These are phyloP conservation scores for Erythrophleum ivorense DNA, from an alignment of 331 rosid species.

Conservation along the genomic window DNA sequence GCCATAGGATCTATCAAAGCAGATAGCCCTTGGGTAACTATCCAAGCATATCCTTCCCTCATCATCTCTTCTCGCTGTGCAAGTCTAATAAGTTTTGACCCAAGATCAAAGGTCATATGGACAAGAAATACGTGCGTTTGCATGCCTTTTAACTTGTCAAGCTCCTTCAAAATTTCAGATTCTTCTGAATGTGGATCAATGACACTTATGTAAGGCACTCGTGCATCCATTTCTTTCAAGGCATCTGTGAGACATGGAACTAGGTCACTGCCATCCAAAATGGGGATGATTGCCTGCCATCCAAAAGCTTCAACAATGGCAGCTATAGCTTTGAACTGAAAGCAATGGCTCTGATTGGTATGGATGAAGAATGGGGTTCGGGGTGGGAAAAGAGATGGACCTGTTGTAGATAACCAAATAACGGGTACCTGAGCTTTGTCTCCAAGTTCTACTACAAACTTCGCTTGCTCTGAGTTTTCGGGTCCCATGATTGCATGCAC, in stretches of 20 bases:
- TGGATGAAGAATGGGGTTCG: not conserved
- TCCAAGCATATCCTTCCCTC: not conserved
- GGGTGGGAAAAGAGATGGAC: slow-evolving; percentile 42
- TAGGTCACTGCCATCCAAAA: slow-evolving; percentile 40
- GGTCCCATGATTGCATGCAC: slow-evolving; percentile 51
- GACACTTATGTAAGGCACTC: slow-evolving; percentile 24
- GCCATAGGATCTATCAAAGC: not conserved
- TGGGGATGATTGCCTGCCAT: slow-evolving; percentile 44
- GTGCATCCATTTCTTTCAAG: slow-evolving; percentile 18
- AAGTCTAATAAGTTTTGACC: not conserved
- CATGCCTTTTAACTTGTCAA: not conserved
- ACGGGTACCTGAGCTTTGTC: slow-evolving; percentile 27
- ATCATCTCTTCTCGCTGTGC: not conserved
- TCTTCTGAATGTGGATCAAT: slow-evolving; percentile 1
- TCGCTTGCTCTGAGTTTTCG: slow-evolving; percentile 42
- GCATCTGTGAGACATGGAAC: slow-evolving; percentile 30
- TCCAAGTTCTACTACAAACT: slow-evolving; percentile 30
- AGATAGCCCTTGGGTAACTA: not conserved
- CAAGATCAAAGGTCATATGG: not conserved
- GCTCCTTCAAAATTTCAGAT: not conserved
- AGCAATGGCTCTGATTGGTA: not conserved
- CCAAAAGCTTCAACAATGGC: slow-evolving; percentile 18
- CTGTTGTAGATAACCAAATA: slow-evolving; percentile 41
- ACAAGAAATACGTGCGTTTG: not conserved
- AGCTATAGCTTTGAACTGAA: slow-evolving; percentile 43